phyloP scores from a whole-genome alignment of 108 stramenopile species.

The Aurantiochytrium sp. region DNA sequence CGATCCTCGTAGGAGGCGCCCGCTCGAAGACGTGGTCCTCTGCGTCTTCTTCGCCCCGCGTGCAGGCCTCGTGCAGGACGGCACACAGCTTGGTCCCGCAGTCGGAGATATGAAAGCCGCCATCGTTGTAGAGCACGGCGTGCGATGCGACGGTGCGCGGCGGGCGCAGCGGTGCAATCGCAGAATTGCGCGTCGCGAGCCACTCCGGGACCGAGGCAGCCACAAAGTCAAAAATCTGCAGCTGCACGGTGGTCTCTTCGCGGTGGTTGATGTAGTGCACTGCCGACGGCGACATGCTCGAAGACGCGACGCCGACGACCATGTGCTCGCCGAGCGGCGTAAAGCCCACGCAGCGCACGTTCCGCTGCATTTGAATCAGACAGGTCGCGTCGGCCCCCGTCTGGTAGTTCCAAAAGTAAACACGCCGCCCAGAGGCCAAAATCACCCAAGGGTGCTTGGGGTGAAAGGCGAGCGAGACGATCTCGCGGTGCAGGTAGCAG shows the following conservation, averaged over 20 bases:
- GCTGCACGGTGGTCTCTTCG: constrained; percentile 70
- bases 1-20: not conserved
- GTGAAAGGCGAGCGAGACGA: constrained; percentile 90
- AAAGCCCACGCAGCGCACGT: constrained; percentile 85
- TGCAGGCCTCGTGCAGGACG: not conserved
- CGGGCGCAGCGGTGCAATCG: not conserved
- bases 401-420: constrained; percentile 88
- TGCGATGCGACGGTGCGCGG: constrained; percentile 56
- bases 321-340: constrained; percentile 69
- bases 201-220: constrained; percentile 27
- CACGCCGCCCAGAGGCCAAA: constrained; percentile 74
- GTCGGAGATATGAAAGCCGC: constrained; percentile 84
- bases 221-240: constrained; percentile 62
- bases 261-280: constrained; percentile 23
- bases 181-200: not conserved
- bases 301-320: constrained; percentile 83
- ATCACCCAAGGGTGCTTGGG: constrained; percentile 77
- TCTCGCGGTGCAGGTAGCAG: constrained; percentile 63
- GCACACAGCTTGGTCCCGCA: constrained; percentile 65
- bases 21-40: not conserved
- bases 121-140: constrained; percentile 88
- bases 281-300: constrained; percentile 44
- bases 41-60: not conserved
- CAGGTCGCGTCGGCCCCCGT: constrained; percentile 39
- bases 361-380: not conserved